Conservation (phyloP, 441 rosid genomes). For the Pelargonium myrrhifolium region DNA sequence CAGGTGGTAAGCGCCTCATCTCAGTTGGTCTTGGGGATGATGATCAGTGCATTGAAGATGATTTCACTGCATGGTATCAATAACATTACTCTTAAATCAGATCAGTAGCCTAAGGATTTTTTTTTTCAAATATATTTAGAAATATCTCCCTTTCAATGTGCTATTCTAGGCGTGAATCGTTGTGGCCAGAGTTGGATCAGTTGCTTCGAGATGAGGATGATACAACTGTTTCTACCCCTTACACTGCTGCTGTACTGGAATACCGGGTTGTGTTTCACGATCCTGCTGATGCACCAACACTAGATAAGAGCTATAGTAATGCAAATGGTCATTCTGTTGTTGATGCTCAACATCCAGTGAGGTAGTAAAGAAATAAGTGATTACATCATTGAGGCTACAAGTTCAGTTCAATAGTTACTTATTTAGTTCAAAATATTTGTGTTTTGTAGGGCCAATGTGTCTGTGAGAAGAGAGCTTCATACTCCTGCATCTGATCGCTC, state of each 20-base stretch:
- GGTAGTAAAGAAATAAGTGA: conserved; percentile 29
- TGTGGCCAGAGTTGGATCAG: conserved; percentile 95
- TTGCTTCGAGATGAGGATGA: conserved; percentile 77
- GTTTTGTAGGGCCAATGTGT: conserved; percentile 65
- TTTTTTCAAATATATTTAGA: background rate
- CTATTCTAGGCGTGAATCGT: conserved; percentile 59
- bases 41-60: conserved; percentile 95
- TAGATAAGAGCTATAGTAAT: conserved; percentile 47
- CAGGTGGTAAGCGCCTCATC: conserved; percentile 80
- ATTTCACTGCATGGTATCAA: conserved; percentile 75
- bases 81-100: conserved; percentile 10
- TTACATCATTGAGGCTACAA: background rate
- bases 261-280: conserved; percentile 70
- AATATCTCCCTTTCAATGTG: background rate
- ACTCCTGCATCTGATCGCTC: conserved; percentile 88
- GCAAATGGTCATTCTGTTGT: conserved; percentile 70
- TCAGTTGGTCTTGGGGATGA: conserved; percentile 59
- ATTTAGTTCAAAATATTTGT: conserved; percentile 19
- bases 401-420: background rate
- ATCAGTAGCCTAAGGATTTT: conserved; percentile 1
- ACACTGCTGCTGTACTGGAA: conserved; percentile 87
- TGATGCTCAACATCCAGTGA: conserved; percentile 97
- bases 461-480: conserved; percentile 82
- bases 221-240: conserved; percentile 69
- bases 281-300: conserved; percentile 39